A percentile compares a stretch with the other conserved stretches of the same genome.
phyloP scores from a whole-genome alignment of 768 basidiomycete species.

The Tylopilus cervinicoccineus region DNA sequence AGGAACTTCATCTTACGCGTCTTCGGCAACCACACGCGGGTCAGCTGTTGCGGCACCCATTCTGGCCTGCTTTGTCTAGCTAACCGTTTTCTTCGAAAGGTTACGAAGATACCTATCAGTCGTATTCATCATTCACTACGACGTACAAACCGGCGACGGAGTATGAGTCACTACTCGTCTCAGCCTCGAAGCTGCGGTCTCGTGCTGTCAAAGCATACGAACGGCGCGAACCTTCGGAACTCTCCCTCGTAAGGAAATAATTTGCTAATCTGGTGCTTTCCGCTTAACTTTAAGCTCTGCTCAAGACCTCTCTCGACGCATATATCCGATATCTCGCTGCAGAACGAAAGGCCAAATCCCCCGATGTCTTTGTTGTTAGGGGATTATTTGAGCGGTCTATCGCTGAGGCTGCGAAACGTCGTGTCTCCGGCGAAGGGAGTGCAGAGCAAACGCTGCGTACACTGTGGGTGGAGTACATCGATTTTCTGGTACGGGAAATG shows the following conservation, averaged over 20 bases:
- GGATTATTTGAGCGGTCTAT: constrained; percentile 73
- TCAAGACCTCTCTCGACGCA: constrained; percentile 45
- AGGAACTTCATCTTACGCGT: constrained; percentile 58
- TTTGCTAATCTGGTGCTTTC: background rate
- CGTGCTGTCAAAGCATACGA: constrained; percentile 58
- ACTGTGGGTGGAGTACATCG: constrained; percentile 75
- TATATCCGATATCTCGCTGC: constrained; percentile 60
- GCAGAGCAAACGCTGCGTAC: constrained; percentile 55
- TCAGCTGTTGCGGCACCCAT: constrained; percentile 26
- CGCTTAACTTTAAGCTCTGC: constrained; percentile 15
- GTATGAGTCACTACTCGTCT: constrained; percentile 74
- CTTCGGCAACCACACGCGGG: constrained; percentile 76
- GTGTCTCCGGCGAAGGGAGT: constrained; percentile 49
- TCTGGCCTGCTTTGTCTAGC: background rate
- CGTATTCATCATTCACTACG: constrained; percentile 88
- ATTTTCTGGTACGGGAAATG: constrained; percentile 53
- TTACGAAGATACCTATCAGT: constrained; percentile 75
- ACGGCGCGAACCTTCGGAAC: constrained; percentile 61
- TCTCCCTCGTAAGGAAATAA: constrained; percentile 45
- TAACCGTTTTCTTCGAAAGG: constrained; percentile 40
- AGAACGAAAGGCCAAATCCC: constrained; percentile 58
- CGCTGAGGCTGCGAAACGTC: constrained; percentile 59
- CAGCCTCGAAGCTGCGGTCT: constrained; percentile 69
- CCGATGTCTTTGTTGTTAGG: constrained; percentile 52
- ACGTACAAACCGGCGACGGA: constrained; percentile 65